Percentiles rank a stretch among this genome's conserved stretches.
phyloP scores from a whole-genome alignment of 2,329 filamentous ascomycete genomes.

The Graphilbum fragrans region DNA sequence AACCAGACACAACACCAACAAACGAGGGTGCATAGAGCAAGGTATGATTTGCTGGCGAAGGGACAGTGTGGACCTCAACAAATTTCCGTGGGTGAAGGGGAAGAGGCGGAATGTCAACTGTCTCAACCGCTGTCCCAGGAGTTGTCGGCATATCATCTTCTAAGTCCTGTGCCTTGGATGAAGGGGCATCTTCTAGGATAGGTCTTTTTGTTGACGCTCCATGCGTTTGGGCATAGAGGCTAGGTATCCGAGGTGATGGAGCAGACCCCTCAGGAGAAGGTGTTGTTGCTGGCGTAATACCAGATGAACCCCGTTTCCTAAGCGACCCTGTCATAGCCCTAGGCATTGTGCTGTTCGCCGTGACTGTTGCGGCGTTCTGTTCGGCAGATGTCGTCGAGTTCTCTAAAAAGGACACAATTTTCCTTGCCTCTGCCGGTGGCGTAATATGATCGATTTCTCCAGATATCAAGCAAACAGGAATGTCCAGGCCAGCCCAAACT shows the following conservation, averaged over 20 bases:
- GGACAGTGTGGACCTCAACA: slow-evolving; percentile 59
- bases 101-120: slow-evolving; percentile 31
- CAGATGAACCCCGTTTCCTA: no score
- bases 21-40: slow-evolving; percentile 69
- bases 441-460: slow-evolving; percentile 69
- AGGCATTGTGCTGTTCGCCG: no score
- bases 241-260: no score
- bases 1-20: slow-evolving; percentile 63
- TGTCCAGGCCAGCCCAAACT: slow-evolving; percentile 58
- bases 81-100: slow-evolving; percentile 35
- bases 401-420: slow-evolving; percentile 16
- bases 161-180: no score
- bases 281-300: no score
- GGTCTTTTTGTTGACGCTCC: no score
- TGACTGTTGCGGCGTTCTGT: no score
- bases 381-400: no score
- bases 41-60: slow-evolving; percentile 68
- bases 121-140: slow-evolving; percentile 25
- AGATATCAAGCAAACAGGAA: slow-evolving; percentile 68
- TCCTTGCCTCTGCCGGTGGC: slow-evolving; percentile 18
- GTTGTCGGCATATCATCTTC: slow-evolving; percentile 33
- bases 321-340: no score
- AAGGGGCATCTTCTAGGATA: no score
- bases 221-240: no score
- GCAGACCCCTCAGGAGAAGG: no score